Base-by-base conservation (phyloP, 148 eudicot species). In the Spergularia marina region DNA sequence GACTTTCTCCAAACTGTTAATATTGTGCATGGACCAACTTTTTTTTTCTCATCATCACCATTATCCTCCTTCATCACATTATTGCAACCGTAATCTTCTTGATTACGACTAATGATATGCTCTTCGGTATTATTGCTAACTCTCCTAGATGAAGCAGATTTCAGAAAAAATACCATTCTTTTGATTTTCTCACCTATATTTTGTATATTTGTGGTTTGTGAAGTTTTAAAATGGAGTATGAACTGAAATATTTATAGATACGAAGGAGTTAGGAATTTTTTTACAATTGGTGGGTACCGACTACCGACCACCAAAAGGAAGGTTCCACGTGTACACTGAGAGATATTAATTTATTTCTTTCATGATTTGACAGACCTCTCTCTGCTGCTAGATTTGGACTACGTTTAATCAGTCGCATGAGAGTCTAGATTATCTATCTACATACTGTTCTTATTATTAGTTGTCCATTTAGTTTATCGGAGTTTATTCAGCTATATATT, bases 1-100 rank as follows among this genome's bases (percentile, higher is more conserved):
- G 98, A 93, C 68, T 93, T 93, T 54, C 90, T 85, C 98, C 98
- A 93, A 9, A 93, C 91, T 10, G 98, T 93, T 14, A 91, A 79
- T 12, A 80, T 69, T n/a, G 78, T 82, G 36, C 74, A 65, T 12
- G 70, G 9, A 25, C 63, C 68, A 12, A n/a, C 76, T 10, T 51
- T 59, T 41, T 69, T 25, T 1, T 20, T 60, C 54, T 3, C 10
- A 9, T 25, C 0, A 53, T 15, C 62, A 13, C n/a, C n/a, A n/a
- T n/a, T n/a, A n/a, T 15, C 13, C 15, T 4, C 14, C 4, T 66
- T 71, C 0, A 0, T 9, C 8, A 6, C 10, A 44, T 44, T 44
- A 6, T 1, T 44, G 10, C 49, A 6, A 44, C 10, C 49, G 6
- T 44, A 6, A 44, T 44, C 49, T 44, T 9, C 49, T 44, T 44